These are phyloP conservation scores for Sambucus nigra DNA, from an alignment of 129 eudicot genomes.

Conservation along the genomic window DNA sequence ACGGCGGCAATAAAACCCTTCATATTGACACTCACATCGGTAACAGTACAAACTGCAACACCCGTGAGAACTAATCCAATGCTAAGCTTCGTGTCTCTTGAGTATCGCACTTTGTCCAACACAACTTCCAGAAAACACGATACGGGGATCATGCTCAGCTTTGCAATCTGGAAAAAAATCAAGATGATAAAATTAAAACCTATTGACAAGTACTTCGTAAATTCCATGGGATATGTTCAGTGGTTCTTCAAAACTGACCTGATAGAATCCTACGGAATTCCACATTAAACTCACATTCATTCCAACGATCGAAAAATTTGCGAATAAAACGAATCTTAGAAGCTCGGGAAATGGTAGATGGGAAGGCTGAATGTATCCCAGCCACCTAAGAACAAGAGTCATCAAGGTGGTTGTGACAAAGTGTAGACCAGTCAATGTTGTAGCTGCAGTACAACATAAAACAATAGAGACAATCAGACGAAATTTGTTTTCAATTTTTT, in stretches of 20 bases:
- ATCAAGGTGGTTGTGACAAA: conserved; percentile 66
- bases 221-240: conserved; percentile 29
- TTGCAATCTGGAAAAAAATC: conserved; percentile 49
- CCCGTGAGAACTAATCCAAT: conserved; percentile 60
- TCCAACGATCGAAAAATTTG: conserved; percentile 74
- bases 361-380: conserved; percentile 58
- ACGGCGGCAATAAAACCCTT: conserved; percentile 78
- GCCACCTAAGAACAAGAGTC: conserved; percentile 54
- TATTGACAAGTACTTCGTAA: not conserved
- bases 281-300: conserved; percentile 84
- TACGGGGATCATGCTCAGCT: conserved; percentile 83
- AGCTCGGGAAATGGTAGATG: conserved; percentile 51
- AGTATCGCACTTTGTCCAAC: conserved; percentile 54
- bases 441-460: conserved; percentile 44
- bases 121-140: conserved; percentile 67
- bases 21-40: conserved; percentile 71
- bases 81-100: conserved; percentile 73
- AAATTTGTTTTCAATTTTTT: too few relatives aligned
- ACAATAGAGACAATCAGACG: too few relatives aligned
- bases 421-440: conserved; percentile 75
- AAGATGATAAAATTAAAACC: not conserved
- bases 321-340: conserved; percentile 52
- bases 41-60: conserved; percentile 73
- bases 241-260: not conserved
- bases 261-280: conserved; percentile 73